phyloP scores from a whole-genome alignment of 352 stramenopile species.

The Globisporangium canariense region DNA sequence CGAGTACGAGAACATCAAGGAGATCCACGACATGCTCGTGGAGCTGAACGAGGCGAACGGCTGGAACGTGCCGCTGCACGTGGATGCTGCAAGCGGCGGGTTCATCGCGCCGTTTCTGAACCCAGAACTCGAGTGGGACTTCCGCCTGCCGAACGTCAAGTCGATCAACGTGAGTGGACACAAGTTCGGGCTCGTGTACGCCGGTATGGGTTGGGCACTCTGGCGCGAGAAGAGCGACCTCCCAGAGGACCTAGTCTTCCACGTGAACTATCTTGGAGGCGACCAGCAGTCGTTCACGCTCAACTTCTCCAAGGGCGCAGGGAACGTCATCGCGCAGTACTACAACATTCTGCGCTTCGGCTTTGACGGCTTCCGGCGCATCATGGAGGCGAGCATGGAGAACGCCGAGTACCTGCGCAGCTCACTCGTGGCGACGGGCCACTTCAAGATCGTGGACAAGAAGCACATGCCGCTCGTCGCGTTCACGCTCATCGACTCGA shows the following conservation, averaged over 20 bases:
- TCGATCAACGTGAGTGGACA: conserved; percentile 93
- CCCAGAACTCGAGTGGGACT: conserved; percentile 89
- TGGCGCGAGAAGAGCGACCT: conserved; percentile 84
- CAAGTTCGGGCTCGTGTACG: conserved; percentile 93
- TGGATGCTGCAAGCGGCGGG: conserved; percentile 89
- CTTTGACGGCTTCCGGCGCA: conserved; percentile 84
- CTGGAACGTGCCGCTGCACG: conserved; percentile 87
- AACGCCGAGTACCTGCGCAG: conserved; percentile 79
- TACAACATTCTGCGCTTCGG: conserved; percentile 93
- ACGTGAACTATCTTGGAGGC: conserved; percentile 91
- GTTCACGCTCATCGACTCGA: conserved; percentile 80
- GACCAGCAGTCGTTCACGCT: conserved; percentile 91
- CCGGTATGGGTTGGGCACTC: conserved; percentile 91
- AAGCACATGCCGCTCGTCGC: conserved; percentile 90
- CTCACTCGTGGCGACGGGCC: conserved; percentile 68
- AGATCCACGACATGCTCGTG: conserved; percentile 86
- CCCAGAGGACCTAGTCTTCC: conserved; percentile 86
- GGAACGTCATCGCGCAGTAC: conserved; percentile 89
- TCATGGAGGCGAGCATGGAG: conserved; percentile 90
- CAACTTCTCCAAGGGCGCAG: conserved; percentile 91
- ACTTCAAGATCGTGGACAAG: conserved; percentile 89
- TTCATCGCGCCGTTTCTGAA: conserved; percentile 92
- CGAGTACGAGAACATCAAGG: conserved; percentile 91
- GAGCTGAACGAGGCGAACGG: conserved; percentile 81
- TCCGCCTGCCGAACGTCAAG: conserved; percentile 88